phyloP scores from a whole-genome alignment of 192 early-diverging fungal genomes.

The Coemansia erecta region DNA sequence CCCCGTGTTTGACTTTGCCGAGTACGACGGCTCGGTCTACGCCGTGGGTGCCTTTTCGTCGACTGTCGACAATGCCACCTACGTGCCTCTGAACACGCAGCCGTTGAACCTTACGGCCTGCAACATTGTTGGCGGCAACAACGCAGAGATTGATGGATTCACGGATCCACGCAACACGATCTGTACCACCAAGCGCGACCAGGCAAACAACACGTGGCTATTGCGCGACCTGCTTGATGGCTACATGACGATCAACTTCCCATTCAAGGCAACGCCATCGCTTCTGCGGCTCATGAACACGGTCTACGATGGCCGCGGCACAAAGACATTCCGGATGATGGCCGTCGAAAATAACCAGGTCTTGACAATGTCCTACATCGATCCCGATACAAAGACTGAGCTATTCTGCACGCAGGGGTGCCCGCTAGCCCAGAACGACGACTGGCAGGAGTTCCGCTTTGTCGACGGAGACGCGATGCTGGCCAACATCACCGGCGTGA shows the following conservation, averaged over 20 bases:
- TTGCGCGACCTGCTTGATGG: constrained; percentile 68
- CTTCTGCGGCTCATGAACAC: constrained; percentile 69
- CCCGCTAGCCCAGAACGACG: constrained; percentile 34
- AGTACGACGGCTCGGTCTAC: constrained; percentile 55
- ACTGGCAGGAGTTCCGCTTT: constrained; percentile 54
- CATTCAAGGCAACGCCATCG: constrained; percentile 57
- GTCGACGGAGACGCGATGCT: constrained; percentile 45
- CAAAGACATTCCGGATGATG: constrained; percentile 66
- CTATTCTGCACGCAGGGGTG: constrained; percentile 42
- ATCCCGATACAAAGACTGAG: constrained; percentile 52
- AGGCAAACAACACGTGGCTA: constrained; percentile 62
- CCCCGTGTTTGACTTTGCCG: constrained; percentile 59
- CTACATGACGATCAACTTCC: constrained; percentile 62
- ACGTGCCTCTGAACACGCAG: constrained; percentile 50
- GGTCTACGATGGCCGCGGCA: constrained; percentile 56
- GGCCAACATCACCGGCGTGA: constrained; percentile 52
- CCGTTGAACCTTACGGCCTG: constrained; percentile 51
- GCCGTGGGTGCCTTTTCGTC: constrained; percentile 69
- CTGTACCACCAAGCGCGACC: constrained; percentile 34
- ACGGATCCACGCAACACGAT: constrained; percentile 54
- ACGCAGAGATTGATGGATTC: constrained; percentile 29
- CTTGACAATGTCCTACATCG: constrained; percentile 63
- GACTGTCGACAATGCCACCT: constrained; percentile 62
- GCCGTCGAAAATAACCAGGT: constrained; percentile 56
- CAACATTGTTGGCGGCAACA: constrained; percentile 57